Conservation (phyloP, 805 yeast species). For the Teunomyces pallodes region DNA sequence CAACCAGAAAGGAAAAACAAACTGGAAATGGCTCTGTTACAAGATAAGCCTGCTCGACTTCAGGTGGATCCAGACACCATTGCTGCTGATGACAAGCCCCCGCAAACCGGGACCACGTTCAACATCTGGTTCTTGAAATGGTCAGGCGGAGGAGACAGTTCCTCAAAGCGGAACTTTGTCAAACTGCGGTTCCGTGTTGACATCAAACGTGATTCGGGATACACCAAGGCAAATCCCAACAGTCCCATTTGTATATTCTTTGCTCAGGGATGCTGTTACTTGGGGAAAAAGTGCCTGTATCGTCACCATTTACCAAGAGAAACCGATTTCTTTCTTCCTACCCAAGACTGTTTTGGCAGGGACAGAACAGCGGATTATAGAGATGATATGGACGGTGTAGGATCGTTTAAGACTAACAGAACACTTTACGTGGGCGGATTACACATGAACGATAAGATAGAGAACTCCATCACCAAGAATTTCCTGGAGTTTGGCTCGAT, state of each 20-base stretch:
- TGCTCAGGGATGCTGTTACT: conserved; percentile 83
- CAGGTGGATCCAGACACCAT: conserved; percentile 66
- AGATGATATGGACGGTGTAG: conserved; percentile 95
- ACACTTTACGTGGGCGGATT: conserved; percentile 75
- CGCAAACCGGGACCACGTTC: conserved; percentile 76
- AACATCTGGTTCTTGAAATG: conserved; percentile 88
- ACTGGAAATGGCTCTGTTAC: neutral
- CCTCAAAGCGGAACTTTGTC: conserved; percentile 43
- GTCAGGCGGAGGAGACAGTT: conserved; percentile 68
- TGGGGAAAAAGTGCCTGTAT: conserved; percentile 74
- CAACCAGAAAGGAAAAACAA: neutral
- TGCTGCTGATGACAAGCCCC: conserved; percentile 61
- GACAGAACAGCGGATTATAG: conserved; percentile 77
- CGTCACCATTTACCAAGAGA: conserved; percentile 73
- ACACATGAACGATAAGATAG: conserved; percentile 37
- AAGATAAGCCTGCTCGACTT: conserved; percentile 55
- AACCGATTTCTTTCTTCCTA: conserved; percentile 55
- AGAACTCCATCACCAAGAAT: conserved; percentile 34
- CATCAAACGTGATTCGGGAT: conserved; percentile 65
- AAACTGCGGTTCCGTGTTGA: conserved; percentile 60
- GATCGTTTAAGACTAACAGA: conserved; percentile 69
- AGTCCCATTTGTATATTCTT: conserved; percentile 73
- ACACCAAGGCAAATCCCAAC: conserved; percentile 62
- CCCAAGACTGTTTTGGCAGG: conserved; percentile 89
- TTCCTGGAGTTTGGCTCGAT: conserved; percentile 78